Evolutionary conservation across 73 alveolate species (phyloP).

Genomic region (Stentor coeruleus): DNA sequence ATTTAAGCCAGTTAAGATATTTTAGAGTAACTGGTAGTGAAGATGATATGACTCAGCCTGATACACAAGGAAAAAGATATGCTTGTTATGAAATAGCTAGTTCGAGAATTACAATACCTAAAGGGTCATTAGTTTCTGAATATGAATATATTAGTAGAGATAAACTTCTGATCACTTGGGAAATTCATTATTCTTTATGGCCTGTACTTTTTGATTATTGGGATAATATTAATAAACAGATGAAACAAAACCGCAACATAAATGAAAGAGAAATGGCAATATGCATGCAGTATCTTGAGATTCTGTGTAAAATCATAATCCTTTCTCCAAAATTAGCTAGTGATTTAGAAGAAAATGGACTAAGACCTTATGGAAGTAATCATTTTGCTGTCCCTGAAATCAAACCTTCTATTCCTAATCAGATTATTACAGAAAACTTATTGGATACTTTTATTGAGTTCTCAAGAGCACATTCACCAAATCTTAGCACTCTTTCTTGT

Average conservation of each 20-base stretch:
- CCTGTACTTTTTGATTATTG: conserved; percentile 15
- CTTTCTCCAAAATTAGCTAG: not conserved
- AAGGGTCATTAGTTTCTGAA: not conserved
- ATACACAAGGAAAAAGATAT: not conserved
- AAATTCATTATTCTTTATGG: conserved; percentile 11
- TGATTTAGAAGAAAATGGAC: not conserved
- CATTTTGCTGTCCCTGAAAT: not conserved
- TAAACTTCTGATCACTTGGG: not conserved
- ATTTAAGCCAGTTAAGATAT: not conserved
- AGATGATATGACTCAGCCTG: not conserved
- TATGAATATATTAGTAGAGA: not conserved
- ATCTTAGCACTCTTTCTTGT: not conserved
- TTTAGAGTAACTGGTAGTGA: not conserved
- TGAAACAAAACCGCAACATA: not conserved
- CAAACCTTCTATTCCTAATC: not conserved
- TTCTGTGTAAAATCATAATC: not conserved
- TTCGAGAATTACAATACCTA: not conserved
- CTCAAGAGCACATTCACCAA: not conserved
- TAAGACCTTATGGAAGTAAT: not conserved
- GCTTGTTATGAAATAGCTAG: not conserved
- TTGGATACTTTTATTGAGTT: conserved; percentile 21
- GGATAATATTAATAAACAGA: not conserved
- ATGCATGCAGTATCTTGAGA: not conserved
- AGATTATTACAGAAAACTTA: not conserved
- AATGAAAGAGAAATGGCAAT: not conserved